Percentiles rank a stretch among this genome's conserved stretches.
These are phyloP conservation scores for Venustampulla echinocandica DNA, from an alignment of 495 filamentous ascomycete species.

Conservation along the genomic window DNA sequence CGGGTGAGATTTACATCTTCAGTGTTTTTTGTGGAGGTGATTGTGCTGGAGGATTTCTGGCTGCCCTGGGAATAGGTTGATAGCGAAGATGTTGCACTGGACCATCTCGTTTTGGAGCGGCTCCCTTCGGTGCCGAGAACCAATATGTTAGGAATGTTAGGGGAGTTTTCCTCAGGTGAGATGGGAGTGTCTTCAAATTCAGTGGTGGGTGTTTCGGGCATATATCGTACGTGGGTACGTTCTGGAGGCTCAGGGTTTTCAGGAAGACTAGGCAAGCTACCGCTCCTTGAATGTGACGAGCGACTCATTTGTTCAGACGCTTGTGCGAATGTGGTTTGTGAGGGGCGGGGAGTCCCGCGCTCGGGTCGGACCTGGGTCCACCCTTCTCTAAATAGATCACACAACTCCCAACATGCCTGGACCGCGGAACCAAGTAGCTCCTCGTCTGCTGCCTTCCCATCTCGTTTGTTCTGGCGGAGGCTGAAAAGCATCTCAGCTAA, in stretches of 20 bases:
- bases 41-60: conserved; percentile 62
- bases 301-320: conserved; percentile 36
- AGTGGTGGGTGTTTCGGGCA: conserved; percentile 83
- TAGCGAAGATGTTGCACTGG: conserved; percentile 63
- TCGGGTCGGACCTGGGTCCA: conserved; percentile 87
- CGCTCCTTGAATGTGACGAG: conserved; percentile 8
- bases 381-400: conserved; percentile 86
- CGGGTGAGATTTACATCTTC: conserved; percentile 69
- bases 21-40: conserved; percentile 52
- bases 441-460: conserved; percentile 65
- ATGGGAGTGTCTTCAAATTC: conserved; percentile 84
- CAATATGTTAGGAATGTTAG: conserved; percentile 70
- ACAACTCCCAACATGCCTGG: conserved; percentile 91
- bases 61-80: conserved; percentile 67
- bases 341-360: conserved; percentile 75
- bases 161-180: conserved; percentile 63
- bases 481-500: conserved; percentile 92
- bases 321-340: conserved; percentile 59
- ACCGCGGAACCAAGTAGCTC: conserved; percentile 79
- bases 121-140: conserved; percentile 60
- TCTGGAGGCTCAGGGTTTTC: conserved; percentile 19
- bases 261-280: conserved; percentile 19
- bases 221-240: conserved; percentile 13
- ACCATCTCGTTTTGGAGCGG: conserved; percentile 53
- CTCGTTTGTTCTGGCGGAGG: conserved; percentile 71